Conservation (phyloP, 2,329 filamentous ascomycete genomes). For the Coniella vitis region DNA sequence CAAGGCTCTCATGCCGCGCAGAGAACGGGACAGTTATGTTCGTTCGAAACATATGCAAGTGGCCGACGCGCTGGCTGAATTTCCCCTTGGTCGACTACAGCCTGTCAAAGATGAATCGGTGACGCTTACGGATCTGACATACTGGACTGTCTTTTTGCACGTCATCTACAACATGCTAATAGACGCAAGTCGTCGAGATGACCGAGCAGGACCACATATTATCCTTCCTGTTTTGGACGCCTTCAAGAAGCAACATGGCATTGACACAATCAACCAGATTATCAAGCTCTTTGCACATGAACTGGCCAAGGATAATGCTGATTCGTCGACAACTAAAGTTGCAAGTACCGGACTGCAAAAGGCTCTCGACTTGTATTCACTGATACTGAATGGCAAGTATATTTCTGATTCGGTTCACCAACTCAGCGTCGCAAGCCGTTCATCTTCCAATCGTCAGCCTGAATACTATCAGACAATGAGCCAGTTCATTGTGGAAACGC, state of each 20-base stretch:
- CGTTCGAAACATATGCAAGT: conserved; percentile 48
- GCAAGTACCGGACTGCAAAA: conserved; percentile 63
- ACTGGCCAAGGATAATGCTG: conserved; percentile 32
- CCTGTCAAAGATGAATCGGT: conserved; percentile 38
- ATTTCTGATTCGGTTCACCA: conserved; percentile 67
- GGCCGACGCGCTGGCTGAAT: conserved; percentile 61
- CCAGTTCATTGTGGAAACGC: conserved; percentile 82
- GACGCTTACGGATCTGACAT: conserved; percentile 59
- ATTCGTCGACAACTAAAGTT: conserved; percentile 35
- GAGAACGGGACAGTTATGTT: conserved; percentile 58
- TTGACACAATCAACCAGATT: conserved; percentile 67
- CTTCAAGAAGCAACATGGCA: conserved; percentile 75
- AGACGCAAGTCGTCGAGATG: conserved; percentile 48
- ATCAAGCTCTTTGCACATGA: conserved; percentile 61
- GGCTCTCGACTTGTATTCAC: conserved; percentile 73
- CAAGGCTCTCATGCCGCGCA: conserved; percentile 69
- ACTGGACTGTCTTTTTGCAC: conserved; percentile 75
- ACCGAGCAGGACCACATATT: conserved; percentile 44
- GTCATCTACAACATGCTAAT: conserved; percentile 73
- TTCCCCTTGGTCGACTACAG: conserved; percentile 61
- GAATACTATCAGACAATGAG: conserved; percentile 40
- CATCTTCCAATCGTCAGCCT: conserved; percentile 33
- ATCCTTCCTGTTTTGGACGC: conserved; percentile 75
- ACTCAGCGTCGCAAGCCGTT: conserved; percentile 34
- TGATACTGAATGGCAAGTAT: conserved; percentile 70